Conservation (phyloP, 169 alveolate genomes). For the Plasmodium vinckei region DNA sequence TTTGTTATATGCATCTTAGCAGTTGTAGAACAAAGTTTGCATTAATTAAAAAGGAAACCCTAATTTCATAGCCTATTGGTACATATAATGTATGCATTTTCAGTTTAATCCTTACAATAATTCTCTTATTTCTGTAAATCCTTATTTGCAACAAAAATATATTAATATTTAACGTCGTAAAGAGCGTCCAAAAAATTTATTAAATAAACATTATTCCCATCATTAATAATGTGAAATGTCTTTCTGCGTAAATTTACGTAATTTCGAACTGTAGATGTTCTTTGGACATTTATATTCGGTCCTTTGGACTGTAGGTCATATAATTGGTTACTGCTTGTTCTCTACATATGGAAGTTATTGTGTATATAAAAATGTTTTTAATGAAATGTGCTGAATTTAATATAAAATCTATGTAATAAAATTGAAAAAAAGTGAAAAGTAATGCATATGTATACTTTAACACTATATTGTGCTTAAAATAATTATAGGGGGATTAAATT, state of each 20-base stretch:
- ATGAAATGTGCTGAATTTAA: not conserved
- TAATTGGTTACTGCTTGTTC: constrained; percentile 18
- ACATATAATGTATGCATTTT: not conserved
- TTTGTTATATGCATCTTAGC: not conserved
- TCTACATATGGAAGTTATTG: not conserved
- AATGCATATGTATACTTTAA: not conserved
- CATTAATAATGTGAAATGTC: constrained; percentile 24
- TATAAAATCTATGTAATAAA: not conserved
- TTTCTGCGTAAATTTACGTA: constrained; percentile 44
- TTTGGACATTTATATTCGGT: constrained; percentile 61
- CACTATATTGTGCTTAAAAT: constrained; percentile 14
- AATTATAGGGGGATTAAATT: constrained; percentile 18
- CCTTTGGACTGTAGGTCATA: constrained; percentile 37
- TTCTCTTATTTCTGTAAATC: constrained; percentile 23
- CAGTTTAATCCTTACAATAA: constrained; percentile 4
- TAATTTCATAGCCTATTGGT: not conserved
- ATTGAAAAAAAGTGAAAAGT: too few species aligned
- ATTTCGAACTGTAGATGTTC: constrained; percentile 54
- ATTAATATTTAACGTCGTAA: constrained; percentile 63
- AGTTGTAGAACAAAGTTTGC: not conserved
- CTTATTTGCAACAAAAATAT: constrained; percentile 54
- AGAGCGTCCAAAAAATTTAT: constrained; percentile 62
- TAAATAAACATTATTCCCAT: constrained; percentile 34
- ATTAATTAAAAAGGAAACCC: not conserved
- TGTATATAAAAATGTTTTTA: too few species aligned